Evolutionary conservation across 169 alveolate species (phyloP).

Genomic region (Babesia gibsoni): DNA sequence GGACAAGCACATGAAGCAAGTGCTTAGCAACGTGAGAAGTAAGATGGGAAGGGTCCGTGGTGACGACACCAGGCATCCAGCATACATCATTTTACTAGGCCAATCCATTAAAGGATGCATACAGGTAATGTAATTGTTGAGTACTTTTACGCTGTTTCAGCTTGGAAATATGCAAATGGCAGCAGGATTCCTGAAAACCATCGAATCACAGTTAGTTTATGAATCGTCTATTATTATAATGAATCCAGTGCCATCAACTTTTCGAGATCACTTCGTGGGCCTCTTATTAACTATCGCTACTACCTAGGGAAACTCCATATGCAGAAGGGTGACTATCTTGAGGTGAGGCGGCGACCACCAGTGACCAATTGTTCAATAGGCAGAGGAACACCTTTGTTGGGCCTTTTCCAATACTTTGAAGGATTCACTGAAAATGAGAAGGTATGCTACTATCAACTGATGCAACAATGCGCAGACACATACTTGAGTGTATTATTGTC

Average conservation of each 20-base stretch:
- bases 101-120: slow-evolving; percentile 82
- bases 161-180: slow-evolving; percentile 89
- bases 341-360: slow-evolving; percentile 26
- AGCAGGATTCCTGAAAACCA: slow-evolving; percentile 79
- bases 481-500: slow-evolving; percentile 78
- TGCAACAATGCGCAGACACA: slow-evolving; percentile 55
- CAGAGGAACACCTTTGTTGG: slow-evolving; percentile 72
- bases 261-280: slow-evolving; percentile 73
- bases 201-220: slow-evolving; percentile 72
- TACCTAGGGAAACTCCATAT: slow-evolving; percentile 77
- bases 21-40: slow-evolving; percentile 75
- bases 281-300: slow-evolving; percentile 79
- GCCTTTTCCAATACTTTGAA: slow-evolving; percentile 71
- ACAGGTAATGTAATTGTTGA: slow-evolving; percentile 50
- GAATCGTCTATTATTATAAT: too few species aligned
- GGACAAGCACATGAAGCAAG: slow-evolving; percentile 74
- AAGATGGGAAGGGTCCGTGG: slow-evolving; percentile 82
- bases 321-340: slow-evolving; percentile 80
- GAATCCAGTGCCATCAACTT: slow-evolving; percentile 68
- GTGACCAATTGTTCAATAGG: slow-evolving; percentile 8
- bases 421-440: slow-evolving; percentile 62
- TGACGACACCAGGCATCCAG: slow-evolving; percentile 82
- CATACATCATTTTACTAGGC: slow-evolving; percentile 77
- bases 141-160: neutral
- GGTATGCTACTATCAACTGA: slow-evolving; percentile 16